These are phyloP conservation scores for Penicillium bovifimosum DNA, from an alignment of 495 filamentous ascomycete species.

Conservation along the genomic window DNA sequence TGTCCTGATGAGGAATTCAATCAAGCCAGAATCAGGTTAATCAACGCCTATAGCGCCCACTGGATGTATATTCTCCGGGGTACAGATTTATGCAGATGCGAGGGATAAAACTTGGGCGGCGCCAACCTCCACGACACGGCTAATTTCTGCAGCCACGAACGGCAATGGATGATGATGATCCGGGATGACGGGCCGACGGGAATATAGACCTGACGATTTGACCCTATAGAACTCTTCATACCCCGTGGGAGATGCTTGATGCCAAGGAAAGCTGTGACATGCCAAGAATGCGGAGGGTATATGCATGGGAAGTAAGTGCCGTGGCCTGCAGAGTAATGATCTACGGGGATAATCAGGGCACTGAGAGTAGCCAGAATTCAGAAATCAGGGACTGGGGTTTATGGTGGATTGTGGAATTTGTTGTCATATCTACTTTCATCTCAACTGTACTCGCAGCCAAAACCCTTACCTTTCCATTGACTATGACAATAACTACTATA, in stretches of 20 bases:
- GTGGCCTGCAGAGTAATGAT: slow-evolving; percentile 22
- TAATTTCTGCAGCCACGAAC: slow-evolving; percentile 3
- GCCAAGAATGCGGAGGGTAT: slow-evolving; percentile 10
- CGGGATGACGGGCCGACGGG: slow-evolving; percentile 7
- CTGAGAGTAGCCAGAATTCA: no score
- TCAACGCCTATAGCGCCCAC: neutral
- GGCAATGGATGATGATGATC: neutral
- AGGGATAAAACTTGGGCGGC: neutral
- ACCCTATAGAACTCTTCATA: neutral
- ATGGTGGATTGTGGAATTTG: no score
- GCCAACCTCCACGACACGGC: neutral
- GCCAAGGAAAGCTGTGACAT: slow-evolving; percentile 12
- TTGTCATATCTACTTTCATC: no score
- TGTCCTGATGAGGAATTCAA: neutral
- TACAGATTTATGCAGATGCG: neutral
- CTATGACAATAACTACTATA: no score
- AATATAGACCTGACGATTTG: neutral
- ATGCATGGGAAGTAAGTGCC: neutral
- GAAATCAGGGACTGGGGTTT: no score
- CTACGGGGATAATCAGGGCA: neutral
- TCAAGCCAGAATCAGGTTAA: neutral
- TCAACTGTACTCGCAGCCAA: no score
- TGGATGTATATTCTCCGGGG: neutral
- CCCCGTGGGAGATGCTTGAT: neutral
- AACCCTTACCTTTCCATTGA: no score